Evolutionary conservation across 2,329 filamentous ascomycete genomes (phyloP), one percentile per base, ranked within the genome.

Genomic region (Aureobasidium zeae): DNA sequence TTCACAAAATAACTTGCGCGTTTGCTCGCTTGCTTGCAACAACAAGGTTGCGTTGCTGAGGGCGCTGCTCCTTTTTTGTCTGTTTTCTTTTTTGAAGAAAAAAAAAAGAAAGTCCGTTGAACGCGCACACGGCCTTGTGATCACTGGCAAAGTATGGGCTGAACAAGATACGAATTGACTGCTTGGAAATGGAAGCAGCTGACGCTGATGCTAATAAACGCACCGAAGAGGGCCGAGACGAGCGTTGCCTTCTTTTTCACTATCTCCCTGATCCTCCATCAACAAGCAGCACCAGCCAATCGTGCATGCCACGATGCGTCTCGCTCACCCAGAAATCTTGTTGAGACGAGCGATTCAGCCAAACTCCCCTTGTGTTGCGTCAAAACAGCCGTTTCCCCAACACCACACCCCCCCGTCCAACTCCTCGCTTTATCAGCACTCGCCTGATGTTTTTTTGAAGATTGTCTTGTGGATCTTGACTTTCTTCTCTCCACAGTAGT

Each of bases 1-100:
- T 28, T 28, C 35, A 38, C 29, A 28, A n/a, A 38, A 38, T 38
- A 38, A 39, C 36, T 39, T 39, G 22, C 36, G 36, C 36, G 26
- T n/a, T 39, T 21, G 36, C n/a, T n/a, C n/a, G n/a, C n/a, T n/a
- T n/a, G n/a, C n/a, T n/a, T n/a, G n/a, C n/a, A n/a, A n/a, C 12
- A 39, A 30, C 30, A 39, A 39, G 36, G 36, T 39, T 39, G 25
- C 26, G 7, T 39, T 19, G 36, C 36, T 29, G 26, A 38, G 21
- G 25, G 36, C 30, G 25, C 22, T 22, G 36, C 36, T n/a, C n/a
- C n/a, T n/a, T n/a, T n/a, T n/a, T n/a, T n/a, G n/a, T n/a, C n/a
- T n/a, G n/a, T n/a, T n/a, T n/a, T n/a, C n/a, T n/a, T n/a, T n/a
- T n/a, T n/a, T n/a, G n/a, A n/a, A n/a, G n/a, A n/a, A n/a, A n/a